Evolutionary conservation across 2,329 filamentous ascomycete genomes (phyloP).

Genomic region (Cladophialophora yegresii): DNA sequence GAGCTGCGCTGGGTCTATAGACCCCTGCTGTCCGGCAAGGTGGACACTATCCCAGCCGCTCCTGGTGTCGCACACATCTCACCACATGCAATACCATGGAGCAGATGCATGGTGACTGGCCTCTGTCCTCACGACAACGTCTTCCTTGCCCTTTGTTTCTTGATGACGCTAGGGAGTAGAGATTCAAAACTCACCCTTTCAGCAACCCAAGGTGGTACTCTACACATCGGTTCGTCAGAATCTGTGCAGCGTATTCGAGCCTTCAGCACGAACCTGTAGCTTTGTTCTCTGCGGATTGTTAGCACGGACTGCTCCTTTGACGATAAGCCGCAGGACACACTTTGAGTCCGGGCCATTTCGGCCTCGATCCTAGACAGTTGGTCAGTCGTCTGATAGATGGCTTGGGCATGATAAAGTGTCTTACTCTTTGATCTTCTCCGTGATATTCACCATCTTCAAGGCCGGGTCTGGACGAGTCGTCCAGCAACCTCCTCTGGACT

Average conservation of each 20-base stretch:
- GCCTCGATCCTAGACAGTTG: constrained; percentile 79
- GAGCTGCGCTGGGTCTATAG: neutral
- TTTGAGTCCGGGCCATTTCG: constrained; percentile 99
- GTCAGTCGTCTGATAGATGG: constrained; percentile 16
- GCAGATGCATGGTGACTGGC: neutral
- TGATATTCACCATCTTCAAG: constrained; percentile 91
- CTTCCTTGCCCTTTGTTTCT: neutral
- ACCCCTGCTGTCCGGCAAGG: neutral
- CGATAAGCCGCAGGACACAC: constrained; percentile 56
- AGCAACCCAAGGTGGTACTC: constrained; percentile 97
- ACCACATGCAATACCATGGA: neutral
- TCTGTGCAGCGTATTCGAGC: constrained; percentile 22
- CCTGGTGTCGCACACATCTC: neutral
- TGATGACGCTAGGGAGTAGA: neutral
- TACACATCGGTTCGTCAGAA: constrained; percentile 50
- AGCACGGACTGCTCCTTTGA: constrained; percentile 8
- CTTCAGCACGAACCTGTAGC: constrained; percentile 75
- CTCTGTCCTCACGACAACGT: neutral
- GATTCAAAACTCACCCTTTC: constrained; percentile 70
- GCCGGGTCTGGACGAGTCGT: constrained; percentile 8
- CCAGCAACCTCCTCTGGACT: neutral
- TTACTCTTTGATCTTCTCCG: constrained; percentile 99
- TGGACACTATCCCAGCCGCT: neutral
- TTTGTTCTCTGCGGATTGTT: constrained; percentile 76
- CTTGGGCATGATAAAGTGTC: constrained; percentile 38